Percentiles rank a stretch among this genome's conserved stretches.
Conservation (phyloP, 352 stramenopile genomes). For the Hyaloperonospora brassicae region DNA sequence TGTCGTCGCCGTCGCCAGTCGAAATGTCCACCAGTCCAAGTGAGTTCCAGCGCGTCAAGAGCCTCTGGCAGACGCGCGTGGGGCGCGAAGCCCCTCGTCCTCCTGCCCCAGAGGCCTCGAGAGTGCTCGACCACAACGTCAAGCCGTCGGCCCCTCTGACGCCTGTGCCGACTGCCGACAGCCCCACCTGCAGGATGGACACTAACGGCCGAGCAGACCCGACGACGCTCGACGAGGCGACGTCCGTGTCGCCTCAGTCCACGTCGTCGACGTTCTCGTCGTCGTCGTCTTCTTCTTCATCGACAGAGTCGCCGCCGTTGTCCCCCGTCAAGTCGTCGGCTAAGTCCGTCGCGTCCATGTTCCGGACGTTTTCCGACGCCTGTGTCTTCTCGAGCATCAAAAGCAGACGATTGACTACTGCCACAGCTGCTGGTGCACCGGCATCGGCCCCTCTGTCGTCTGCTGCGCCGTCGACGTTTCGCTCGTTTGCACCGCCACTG, state of each 20-base stretch:
- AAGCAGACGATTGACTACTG: conserved; percentile 7
- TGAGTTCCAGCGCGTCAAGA: conserved; percentile 38
- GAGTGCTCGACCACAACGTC: conserved; percentile 2
- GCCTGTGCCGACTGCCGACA: too few relatives aligned
- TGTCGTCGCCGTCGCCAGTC: too few relatives aligned
- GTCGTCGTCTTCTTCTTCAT: conserved; percentile 3
- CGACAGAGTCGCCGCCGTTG: conserved; percentile 3
- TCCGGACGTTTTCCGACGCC: conserved; percentile 29
- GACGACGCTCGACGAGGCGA: not conserved
- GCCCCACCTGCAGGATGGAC: too few relatives aligned
- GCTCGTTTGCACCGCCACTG: conserved; percentile 41
- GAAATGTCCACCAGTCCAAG: conserved; percentile 12
- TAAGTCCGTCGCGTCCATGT: conserved; percentile 28
- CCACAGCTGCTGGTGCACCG: not conserved
- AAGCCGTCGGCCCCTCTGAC: too few relatives aligned
- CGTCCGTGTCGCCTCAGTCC: conserved; percentile 13
- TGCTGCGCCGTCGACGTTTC: conserved; percentile 10
- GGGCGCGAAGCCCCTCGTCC: conserved; percentile 14
- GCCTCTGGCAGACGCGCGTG: conserved; percentile 56
- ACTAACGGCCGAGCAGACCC: too few relatives aligned
- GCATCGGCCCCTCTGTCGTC: conserved; percentile 4
- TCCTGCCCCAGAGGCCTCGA: conserved; percentile 16
- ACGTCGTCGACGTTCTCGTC: conserved; percentile 20
- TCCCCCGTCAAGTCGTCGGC: conserved; percentile 17
- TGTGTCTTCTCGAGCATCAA: conserved; percentile 20